A percentile compares a stretch with the other conserved stretches of the same genome.
Conservation (phyloP, 1,139 yeast species). For the Candida tetrigidarum region DNA sequence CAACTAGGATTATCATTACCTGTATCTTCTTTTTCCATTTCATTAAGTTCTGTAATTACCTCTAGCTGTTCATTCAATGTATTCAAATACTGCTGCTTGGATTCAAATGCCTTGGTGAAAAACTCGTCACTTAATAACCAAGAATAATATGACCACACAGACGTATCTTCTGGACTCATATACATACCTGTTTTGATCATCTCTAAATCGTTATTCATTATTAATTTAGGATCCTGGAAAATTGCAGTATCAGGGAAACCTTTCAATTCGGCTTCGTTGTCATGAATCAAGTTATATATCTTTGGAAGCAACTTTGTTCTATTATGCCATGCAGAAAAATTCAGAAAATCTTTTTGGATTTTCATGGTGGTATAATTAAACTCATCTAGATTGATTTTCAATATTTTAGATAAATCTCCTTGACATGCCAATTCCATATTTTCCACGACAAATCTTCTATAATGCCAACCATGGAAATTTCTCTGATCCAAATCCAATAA, state of each 20-base stretch:
- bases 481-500: conserved; percentile 75
- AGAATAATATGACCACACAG: conserved; percentile 86
- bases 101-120: conserved; percentile 36
- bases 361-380: conserved; percentile 77
- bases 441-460: conserved; percentile 72
- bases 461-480: conserved; percentile 97
- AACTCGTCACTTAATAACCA: conserved; percentile 74
- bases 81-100: conserved; percentile 26
- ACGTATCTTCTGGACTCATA: conserved; percentile 93
- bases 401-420: conserved; percentile 19
- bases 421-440: conserved; percentile 42
- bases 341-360: conserved; percentile 83
- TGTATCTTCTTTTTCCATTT: conserved; percentile 61
- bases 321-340: conserved; percentile 97
- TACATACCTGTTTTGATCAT: conserved; percentile 83
- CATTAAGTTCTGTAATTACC: conserved; percentile 57
- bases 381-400: conserved; percentile 51
- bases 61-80: conserved; percentile 43
- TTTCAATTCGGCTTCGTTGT: conserved; percentile 24
- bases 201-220: conserved; percentile 62
- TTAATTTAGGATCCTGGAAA: conserved; percentile 30
- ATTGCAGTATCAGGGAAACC: conserved; percentile 15
- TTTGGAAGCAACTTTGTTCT: conserved; percentile 70
- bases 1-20: conserved; percentile 70
- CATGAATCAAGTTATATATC: conserved; percentile 35